Conservation (phyloP, 2,329 filamentous ascomycete species). For the Aspergillus sp. region DNA sequence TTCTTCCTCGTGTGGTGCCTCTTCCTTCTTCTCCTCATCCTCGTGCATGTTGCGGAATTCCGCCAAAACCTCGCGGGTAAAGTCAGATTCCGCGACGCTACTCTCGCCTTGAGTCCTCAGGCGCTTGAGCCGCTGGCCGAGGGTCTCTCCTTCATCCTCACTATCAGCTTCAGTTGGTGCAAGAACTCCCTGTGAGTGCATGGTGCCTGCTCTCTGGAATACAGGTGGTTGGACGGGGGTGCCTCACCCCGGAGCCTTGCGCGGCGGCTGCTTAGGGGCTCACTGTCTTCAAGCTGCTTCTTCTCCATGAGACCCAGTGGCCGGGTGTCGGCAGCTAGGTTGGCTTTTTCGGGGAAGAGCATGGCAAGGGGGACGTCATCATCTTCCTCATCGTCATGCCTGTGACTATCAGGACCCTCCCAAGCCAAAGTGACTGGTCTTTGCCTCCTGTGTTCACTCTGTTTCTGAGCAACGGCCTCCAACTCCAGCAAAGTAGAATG, state of each 20-base stretch:
- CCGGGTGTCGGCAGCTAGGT: conserved; percentile 26
- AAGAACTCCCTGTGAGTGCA: conserved; percentile 26
- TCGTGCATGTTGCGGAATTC: conserved; percentile 32
- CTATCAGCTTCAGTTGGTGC: conserved; percentile 23
- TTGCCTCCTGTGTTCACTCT: conserved; percentile 64
- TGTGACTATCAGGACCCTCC: conserved; percentile 56
- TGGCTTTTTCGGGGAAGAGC: conserved; percentile 55
- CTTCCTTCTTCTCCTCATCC: conserved; percentile 17
- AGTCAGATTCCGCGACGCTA: conserved; percentile 33
- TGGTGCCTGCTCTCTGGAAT: conserved; percentile 27
- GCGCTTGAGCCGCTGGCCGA: conserved; percentile 40
- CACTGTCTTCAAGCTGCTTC: conserved; percentile 84
- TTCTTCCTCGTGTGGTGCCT: conserved; percentile 25
- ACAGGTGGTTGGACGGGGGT: conserved; percentile 28
- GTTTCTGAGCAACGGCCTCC: conserved; percentile 82
- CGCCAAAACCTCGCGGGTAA: conserved; percentile 38
- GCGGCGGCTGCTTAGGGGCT: conserved; percentile 74
- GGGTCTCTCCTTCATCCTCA: conserved; percentile 39
- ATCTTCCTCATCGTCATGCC: conserved; percentile 55
- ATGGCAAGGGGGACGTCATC: conserved; percentile 86
- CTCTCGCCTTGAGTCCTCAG: conserved; percentile 32
- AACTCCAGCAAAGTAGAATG: conserved; percentile 86
- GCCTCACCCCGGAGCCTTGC: conserved; percentile 66
- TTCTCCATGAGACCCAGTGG: conserved; percentile 54
- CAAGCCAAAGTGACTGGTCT: conserved; percentile 84